Evolutionary conservation across 2,329 filamentous ascomycete genomes (phyloP).

Genomic region (Fusarium illudens): DNA sequence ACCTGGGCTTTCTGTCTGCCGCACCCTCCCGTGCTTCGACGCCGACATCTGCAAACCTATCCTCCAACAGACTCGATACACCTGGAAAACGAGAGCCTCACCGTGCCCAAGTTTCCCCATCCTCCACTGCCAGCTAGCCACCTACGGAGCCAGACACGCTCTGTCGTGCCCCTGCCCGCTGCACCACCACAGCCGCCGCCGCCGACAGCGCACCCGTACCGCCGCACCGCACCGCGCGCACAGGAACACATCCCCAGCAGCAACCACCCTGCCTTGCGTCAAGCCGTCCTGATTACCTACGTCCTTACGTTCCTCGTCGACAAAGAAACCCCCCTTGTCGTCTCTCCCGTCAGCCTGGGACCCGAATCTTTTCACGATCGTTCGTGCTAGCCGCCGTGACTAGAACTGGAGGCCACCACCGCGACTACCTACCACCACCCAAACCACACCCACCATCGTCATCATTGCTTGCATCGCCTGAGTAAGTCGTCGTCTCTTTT

Average conservation of each 20-base stretch:
- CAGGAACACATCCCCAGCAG: conserved; percentile 35
- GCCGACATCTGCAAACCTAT: conserved; percentile 27
- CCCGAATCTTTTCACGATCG: conserved; percentile 33
- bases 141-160: conserved; percentile 20
- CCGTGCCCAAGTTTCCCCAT: conserved; percentile 17
- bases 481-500: conserved; percentile 29
- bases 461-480: conserved; percentile 29
- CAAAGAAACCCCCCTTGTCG: conserved; percentile 28
- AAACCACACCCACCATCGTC: conserved; percentile 32
- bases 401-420: conserved; percentile 34
- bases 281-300: conserved; percentile 23
- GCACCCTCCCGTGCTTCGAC: conserved; percentile 21
- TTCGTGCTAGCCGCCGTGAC: conserved; percentile 38
- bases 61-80: conserved; percentile 23
- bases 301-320: conserved; percentile 19
- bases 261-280: conserved; percentile 29
- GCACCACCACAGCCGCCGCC: conserved; percentile 37
- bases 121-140: background rate
- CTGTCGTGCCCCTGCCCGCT: conserved; percentile 33
- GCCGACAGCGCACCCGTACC: conserved; percentile 35
- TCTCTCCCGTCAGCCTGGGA: conserved; percentile 18
- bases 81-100: conserved; percentile 25
- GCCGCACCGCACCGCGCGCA: conserved; percentile 26
- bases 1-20: conserved; percentile 2
- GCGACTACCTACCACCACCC: conserved; percentile 28